Percentiles rank a stretch among this genome's conserved stretches.
Conservation (phyloP, 1,284 basidiomycete species). For the Earliella scabrosa region DNA sequence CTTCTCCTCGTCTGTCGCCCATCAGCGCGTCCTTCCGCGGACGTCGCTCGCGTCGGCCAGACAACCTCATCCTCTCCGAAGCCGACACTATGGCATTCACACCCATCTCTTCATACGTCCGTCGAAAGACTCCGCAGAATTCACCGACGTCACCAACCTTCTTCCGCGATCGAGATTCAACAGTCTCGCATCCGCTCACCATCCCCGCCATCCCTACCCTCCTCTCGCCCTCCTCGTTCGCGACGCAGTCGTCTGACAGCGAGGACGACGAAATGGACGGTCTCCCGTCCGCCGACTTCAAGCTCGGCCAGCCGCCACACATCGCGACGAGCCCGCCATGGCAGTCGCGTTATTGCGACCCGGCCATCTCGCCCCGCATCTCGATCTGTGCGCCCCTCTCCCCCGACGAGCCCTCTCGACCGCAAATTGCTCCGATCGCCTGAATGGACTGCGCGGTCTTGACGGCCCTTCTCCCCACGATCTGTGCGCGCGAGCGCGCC, state of each 20-base stretch:
- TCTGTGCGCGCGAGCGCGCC: background rate
- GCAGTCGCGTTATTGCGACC: slow-evolving; percentile 28
- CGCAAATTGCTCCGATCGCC: slow-evolving; percentile 25
- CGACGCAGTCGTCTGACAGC: slow-evolving; percentile 32
- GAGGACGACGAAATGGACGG: slow-evolving; percentile 36
- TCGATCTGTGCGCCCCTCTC: slow-evolving; percentile 21
- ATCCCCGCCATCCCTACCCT: slow-evolving; percentile 59
- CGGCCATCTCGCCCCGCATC: slow-evolving; percentile 23
- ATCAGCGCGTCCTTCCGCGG: slow-evolving; percentile 29
- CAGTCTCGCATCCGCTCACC: slow-evolving; percentile 53
- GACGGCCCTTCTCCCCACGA: background rate
- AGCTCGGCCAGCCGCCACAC: slow-evolving; percentile 19
- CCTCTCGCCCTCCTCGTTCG: slow-evolving; percentile 30
- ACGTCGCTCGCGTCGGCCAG: slow-evolving; percentile 26
- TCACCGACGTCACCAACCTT: slow-evolving; percentile 73
- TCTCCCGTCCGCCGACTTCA: slow-evolving; percentile 22
- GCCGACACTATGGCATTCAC: slow-evolving; percentile 51
- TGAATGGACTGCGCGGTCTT: slow-evolving; percentile 11
- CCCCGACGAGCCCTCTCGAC: slow-evolving; percentile 20
- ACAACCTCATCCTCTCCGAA: slow-evolving; percentile 35
- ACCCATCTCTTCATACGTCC: slow-evolving; percentile 77
- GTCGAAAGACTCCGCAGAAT: slow-evolving; percentile 73
- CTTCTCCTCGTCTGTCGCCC: slow-evolving; percentile 51
- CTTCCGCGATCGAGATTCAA: slow-evolving; percentile 34
- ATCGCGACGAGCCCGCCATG: slow-evolving; percentile 18